Evolutionary conservation across 169 alveolate species (phyloP).

Genomic region (Eimeria necatrix): DNA sequence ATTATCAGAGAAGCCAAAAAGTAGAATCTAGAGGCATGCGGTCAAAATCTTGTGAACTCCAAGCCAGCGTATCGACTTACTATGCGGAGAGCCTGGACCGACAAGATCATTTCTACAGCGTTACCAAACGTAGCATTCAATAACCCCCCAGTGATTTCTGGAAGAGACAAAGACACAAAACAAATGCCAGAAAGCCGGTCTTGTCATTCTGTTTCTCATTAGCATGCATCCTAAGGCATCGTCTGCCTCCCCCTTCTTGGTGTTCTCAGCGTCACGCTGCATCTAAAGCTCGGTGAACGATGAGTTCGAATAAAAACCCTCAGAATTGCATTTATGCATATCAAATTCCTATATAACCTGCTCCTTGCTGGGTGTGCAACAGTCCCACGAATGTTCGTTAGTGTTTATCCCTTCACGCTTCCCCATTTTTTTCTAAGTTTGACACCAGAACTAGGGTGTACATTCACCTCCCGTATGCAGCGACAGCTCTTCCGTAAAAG

Average conservation of each 20-base stretch:
- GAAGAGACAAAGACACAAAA: background rate
- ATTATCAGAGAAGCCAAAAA: no score
- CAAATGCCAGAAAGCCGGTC: background rate
- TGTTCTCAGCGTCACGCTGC: no score
- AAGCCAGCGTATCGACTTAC: conserved; percentile 13
- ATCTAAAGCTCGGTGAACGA: no score
- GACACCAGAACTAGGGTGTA: no score
- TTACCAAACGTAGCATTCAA: conserved; percentile 94
- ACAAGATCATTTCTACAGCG: conserved; percentile 93
- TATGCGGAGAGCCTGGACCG: conserved; percentile 89
- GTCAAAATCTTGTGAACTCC: background rate
- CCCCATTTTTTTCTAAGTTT: no score
- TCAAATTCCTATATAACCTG: no score
- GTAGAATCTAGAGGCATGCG: no score
- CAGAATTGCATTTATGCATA: no score
- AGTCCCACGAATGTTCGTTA: no score
- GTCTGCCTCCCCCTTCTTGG: background rate
- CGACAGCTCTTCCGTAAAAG: conserved; percentile 92
- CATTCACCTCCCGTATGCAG: conserved; percentile 88
- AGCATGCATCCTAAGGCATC: background rate
- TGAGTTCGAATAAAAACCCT: no score
- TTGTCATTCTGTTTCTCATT: background rate
- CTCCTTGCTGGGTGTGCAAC: no score
- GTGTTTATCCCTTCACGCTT: no score
- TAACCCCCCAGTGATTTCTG: conserved; percentile 91